Base-by-base conservation (phyloP, 2,329 filamentous ascomycete species). In the Raffaelea ambrosiae region DNA sequence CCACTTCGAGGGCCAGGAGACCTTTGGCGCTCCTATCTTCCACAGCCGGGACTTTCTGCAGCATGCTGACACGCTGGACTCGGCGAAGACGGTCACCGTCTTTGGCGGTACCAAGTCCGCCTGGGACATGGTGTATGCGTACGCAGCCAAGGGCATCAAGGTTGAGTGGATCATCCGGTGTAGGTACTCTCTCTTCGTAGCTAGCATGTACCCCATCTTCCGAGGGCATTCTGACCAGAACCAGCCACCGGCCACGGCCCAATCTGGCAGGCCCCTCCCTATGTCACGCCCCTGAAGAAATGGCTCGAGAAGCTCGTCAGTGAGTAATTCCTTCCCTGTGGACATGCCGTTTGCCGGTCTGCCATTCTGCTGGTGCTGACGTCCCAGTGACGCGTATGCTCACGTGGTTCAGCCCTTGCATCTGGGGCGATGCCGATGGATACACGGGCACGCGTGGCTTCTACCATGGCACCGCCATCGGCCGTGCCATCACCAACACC, bases 331-430 rank as follows among this genome's bases (percentile, higher is more conserved):
- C 9, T 19, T 16, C 18, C 40, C 38, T 19, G 19, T 20, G 5
- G 2, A 29, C 7, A 29, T 7, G 5, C 3, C 2, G 7, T 39
- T 1, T 3, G 23, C 18, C 18, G 26, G 2, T 11, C 36, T 38
- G 4, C 20, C 14, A 19, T 18, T 13, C 3, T n/a, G n/a, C 20
- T 22, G 5, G 8, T 42, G 26, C 41, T 35, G 18, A 43, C 43
- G 11, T 1, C 9, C n/a, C 46, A 70, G 68, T 72, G 29, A 83
- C 77, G 0, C 79, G 86, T 0, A 72, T 85, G 53, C 64, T 89
- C 46, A 84, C 79, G 2, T 88, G 83, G 80, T 80, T 90, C 62
- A 82, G 77, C 45, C 86, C 86, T 0, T 89, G 84, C 58, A 73
- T 84, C 14, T 90, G 83, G 81, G 83, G 81, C 4, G 68, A 71